A percentile compares a stretch with the other conserved stretches of the same genome.
Evolutionary conservation across 345 rosid species (phyloP).

Genomic region (Citrus medica): DNA sequence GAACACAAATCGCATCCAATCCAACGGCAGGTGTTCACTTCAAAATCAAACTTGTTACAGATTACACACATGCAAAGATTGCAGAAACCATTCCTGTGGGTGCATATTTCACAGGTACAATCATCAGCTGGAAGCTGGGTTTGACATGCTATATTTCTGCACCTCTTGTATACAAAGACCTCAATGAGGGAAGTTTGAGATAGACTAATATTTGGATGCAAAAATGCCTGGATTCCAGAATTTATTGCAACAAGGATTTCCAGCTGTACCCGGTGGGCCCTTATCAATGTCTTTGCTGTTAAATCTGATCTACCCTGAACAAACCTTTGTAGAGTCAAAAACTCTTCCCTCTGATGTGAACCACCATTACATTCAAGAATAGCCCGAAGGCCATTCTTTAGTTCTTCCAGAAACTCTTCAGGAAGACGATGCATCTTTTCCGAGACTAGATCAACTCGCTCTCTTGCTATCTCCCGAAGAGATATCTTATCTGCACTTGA

Average conservation of each 20-base stretch:
- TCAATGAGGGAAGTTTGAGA: constrained; percentile 83
- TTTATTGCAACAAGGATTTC: constrained; percentile 89
- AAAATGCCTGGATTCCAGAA: constrained; percentile 87
- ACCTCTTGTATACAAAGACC: constrained; percentile 82
- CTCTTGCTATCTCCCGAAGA: constrained; percentile 83
- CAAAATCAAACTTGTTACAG: constrained; percentile 95
- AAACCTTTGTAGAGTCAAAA: constrained; percentile 70
- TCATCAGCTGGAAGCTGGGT: constrained; percentile 91
- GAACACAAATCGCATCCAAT: constrained; percentile 95
- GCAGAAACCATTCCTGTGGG: constrained; percentile 87
- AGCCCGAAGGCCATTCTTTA: constrained; percentile 66
- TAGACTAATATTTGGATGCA: constrained; percentile 82
- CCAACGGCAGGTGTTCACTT: constrained; percentile 97
- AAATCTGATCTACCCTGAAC: constrained; percentile 80
- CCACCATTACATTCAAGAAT: constrained; percentile 89
- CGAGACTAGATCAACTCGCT: constrained; percentile 67
- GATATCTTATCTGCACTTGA: constrained; percentile 72
- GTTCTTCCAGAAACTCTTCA: constrained; percentile 72
- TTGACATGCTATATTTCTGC: constrained; percentile 92
- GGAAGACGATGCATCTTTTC: constrained; percentile 79
- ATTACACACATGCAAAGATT: constrained; percentile 97
- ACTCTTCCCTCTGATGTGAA: constrained; percentile 74
- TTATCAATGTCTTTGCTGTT: constrained; percentile 69
- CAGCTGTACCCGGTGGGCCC: constrained; percentile 80
- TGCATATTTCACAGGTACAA: constrained; percentile 78